Evolutionary conservation across 176 grass and related monocot genomes (phyloP), one percentile per base, ranked within the genome.

Genomic region (Coix lacrymajobi): DNA sequence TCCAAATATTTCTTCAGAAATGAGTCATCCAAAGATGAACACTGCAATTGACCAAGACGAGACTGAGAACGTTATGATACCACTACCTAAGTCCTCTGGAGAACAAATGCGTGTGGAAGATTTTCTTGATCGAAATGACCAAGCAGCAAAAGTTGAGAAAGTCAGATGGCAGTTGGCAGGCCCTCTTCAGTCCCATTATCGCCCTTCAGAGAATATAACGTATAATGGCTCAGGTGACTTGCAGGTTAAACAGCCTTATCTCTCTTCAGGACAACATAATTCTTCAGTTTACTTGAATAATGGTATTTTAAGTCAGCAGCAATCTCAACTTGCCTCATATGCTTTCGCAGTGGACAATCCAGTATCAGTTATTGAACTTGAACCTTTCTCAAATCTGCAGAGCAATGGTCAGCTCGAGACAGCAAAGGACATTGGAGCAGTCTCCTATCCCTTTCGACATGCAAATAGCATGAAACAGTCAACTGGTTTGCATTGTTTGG

Each of bases 401-500:
- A 71, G 28, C 44, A 86, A 79, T 84, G 83, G 78, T 58, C 76
- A 71, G 30, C 69, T 82, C 43, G 60, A 80, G 52, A 81, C 85
- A 81, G 65, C 14, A 29, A 82, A 74, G 39, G 48, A 78, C 52
- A 70, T 84, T 39, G 41, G 57, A 73, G 52, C 63, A 17, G 22
- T 79, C 5, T 70, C 78, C 33, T 80, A 83, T 69, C 32, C 78
- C 73, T 63, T 75, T 80, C 73, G 61, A 69, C 57, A 76, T 74
- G 51, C n/a, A 8, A 86, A 89, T 77, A 49, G 54, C 43, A 56
- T 80, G 1, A 68, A 79, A 48, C 86, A 92, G 60, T 48, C 87
- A 61, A 58, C 41, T 72, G 70, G 45, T 83, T 72, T 89, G 24
- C 83, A 88, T 29, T 83, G 73, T 60, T 76, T 86, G 69, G 24